Base-by-base conservation (phyloP, 2,329 filamentous ascomycete genomes). In the Sarocladium kiliense region DNA sequence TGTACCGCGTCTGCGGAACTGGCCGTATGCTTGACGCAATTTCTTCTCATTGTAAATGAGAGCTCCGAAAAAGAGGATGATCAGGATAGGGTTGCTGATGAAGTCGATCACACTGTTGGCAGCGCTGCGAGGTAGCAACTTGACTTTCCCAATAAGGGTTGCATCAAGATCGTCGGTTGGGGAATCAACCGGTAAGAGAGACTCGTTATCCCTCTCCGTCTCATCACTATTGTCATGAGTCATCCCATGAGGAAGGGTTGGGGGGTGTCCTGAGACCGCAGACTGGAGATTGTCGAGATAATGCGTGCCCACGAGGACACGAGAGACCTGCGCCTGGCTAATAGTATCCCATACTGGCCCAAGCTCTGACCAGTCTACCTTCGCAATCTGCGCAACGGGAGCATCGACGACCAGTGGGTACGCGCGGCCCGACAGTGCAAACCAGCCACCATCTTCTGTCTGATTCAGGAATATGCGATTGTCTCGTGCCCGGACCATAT, bases 361-460 rank as follows among this genome's bases (percentile, higher is more conserved):
- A 30, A 68, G 65, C n/a, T 81, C 72, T 66, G 76, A 74, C 69
- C 77, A 85, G 26, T 74, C 74, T 7, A 69, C 65, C 12, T 63
- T 70, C 61, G 74, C 73, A 42, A 77, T 73, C 59, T 70, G 73
- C 21, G 74, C 81, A 2, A 66, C 59, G 0, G 79, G 77, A 0
- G 79, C 86, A 54, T 90, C 83, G 21, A 92, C 87, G 26, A 96
- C 90, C 10, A 93, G 79, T 3, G 94, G 94, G 63, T 97, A 97
- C 9, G 85, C 85, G 39, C 78, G 80, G 56, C 95, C 93, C 1
- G 93, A 97, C 72, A 97, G 80, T 30, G 92, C 94, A 69, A 93
- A 99, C 91, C 93, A 97, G 58, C 89, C 88, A 27, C 92, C 93
- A n/a, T 78, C 76, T 55, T 88, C 83, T 1, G 92, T 97, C 61